phyloP scores from a whole-genome alignment of 352 stramenopile species.

The Blastocystis hominis region DNA sequence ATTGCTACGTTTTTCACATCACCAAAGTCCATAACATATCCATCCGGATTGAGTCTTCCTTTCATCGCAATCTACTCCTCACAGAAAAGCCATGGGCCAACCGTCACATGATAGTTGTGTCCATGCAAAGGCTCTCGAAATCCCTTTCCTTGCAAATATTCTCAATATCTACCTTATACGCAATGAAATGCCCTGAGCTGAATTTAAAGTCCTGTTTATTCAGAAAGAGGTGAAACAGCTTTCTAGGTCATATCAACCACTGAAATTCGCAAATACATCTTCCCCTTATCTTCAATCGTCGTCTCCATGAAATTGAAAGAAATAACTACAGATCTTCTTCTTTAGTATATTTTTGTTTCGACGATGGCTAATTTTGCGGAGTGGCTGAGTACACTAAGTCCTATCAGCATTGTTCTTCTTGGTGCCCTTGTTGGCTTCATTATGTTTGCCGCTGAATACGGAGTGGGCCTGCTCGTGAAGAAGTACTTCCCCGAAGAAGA shows the following conservation, averaged over 20 bases:
- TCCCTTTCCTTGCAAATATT: neutral
- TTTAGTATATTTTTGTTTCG: neutral
- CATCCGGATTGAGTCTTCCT: conserved; percentile 38
- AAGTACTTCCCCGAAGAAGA: conserved; percentile 15
- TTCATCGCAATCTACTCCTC: conserved; percentile 36
- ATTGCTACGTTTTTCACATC: neutral
- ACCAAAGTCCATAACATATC: conserved; percentile 50
- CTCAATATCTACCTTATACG: neutral
- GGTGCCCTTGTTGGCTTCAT: neutral
- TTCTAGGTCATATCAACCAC: neutral
- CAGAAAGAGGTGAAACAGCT: conserved; percentile 47
- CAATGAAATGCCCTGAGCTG: conserved; percentile 53
- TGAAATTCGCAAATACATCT: neutral
- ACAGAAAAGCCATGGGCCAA: neutral
- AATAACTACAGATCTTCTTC: neutral
- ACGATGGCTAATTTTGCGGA: conserved; percentile 18
- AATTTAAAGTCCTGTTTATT: conserved; percentile 56
- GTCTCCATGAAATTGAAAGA: conserved; percentile 6
- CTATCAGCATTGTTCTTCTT: neutral
- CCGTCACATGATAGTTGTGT: conserved; percentile 52
- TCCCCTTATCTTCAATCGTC: neutral
- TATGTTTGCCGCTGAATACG: conserved; percentile 8
- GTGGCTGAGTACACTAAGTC: neutral
- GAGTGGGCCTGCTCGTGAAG: neutral
- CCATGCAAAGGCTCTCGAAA: conserved; percentile 51